Base-by-base conservation (phyloP, 225 moss, liverwort and hornwort species). In the Lunularia cruciata region DNA sequence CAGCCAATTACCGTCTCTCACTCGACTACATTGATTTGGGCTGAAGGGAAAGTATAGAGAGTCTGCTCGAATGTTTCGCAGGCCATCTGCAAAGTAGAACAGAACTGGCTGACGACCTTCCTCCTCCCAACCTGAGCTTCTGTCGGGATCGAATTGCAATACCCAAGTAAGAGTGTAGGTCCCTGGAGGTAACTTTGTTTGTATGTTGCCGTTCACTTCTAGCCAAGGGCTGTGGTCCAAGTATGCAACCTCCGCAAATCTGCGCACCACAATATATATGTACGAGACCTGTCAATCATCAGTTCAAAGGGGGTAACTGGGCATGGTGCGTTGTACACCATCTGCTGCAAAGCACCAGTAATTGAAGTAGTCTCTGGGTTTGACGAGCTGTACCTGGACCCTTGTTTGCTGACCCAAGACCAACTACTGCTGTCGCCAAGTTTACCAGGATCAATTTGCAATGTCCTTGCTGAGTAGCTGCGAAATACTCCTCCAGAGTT, bases 171-270 rank as follows among this genome's bases (percentile, higher is more conserved):
- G 19, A 36, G 67, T 51, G n/a, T 68, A 68, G 19, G 27, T 19
- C 3, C 67, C 67, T 1, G 52, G 36, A 36, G 67, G 67, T 5
- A 68, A 26, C 18, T 15, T 45, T 19, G 18, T 18, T 22, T 22
- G 32, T 12, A 68, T 33, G 8, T 51, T 13, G 19, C 67, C 67
- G 2, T 16, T 51, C 35, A 68, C 30, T 51, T 68, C 67, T 32
- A 68, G 2, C 3, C 49, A 51, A 3, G 33, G 34, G 46, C 33
- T 46, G 31, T 18, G 32, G 12, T 36, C 20, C 67, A 68, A 45
- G 34, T 68, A 35, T 35, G 67, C 67, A 51, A 68, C 49, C 12
- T 68, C 53, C 16, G 49, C 3, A 52, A 68, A 68, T 36, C 67
- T 68, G 67, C 62, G 42, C 35, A 63, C 6, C 13, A 10, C 43